A percentile compares a stretch with the other conserved stretches of the same genome.
phyloP scores from a whole-genome alignment of 345 rosid genomes.

The Schrenkiella parvula region DNA sequence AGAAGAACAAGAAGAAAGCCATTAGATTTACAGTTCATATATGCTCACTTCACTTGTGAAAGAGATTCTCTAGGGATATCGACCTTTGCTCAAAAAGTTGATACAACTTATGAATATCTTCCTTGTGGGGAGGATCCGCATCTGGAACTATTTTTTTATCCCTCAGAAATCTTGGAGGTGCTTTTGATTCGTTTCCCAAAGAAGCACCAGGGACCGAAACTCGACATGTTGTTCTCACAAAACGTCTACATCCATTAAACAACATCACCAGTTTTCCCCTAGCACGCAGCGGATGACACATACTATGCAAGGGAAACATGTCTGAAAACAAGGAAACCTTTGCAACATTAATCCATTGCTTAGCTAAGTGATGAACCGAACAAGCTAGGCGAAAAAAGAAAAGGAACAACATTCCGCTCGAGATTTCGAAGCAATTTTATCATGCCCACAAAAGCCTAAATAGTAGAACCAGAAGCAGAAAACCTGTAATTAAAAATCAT shows the following conservation, averaged over 20 bases:
- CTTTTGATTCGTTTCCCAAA: conserved; percentile 25
- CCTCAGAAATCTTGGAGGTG: conserved; percentile 37
- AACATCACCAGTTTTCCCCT: conserved; percentile 20
- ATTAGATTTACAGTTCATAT: neutral
- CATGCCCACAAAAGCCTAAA: conserved; percentile 29
- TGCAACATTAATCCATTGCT: neutral
- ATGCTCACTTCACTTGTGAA: neutral
- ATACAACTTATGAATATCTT: conserved; percentile 54
- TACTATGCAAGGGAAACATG: conserved; percentile 20
- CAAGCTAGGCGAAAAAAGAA: neutral
- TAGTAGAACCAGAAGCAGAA: neutral
- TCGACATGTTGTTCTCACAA: conserved; percentile 52
- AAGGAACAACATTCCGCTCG: neutral
- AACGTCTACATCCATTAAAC: conserved; percentile 34
- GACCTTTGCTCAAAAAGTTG: conserved; percentile 73
- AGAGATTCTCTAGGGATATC: neutral
- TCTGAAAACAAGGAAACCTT: conserved; percentile 11
- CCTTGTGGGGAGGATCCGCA: conserved; percentile 67
- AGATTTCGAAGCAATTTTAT: conserved; percentile 23
- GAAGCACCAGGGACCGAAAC: conserved; percentile 48
- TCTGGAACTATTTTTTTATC: conserved; percentile 69
- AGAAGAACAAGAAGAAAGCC: neutral
- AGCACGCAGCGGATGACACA: conserved; percentile 19
- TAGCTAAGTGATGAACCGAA: neutral
- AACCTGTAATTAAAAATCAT: neutral